A percentile compares a stretch with the other conserved stretches of the same genome.
phyloP scores from a whole-genome alignment of 2,329 filamentous ascomycete genomes.

The Phoma sp. region DNA sequence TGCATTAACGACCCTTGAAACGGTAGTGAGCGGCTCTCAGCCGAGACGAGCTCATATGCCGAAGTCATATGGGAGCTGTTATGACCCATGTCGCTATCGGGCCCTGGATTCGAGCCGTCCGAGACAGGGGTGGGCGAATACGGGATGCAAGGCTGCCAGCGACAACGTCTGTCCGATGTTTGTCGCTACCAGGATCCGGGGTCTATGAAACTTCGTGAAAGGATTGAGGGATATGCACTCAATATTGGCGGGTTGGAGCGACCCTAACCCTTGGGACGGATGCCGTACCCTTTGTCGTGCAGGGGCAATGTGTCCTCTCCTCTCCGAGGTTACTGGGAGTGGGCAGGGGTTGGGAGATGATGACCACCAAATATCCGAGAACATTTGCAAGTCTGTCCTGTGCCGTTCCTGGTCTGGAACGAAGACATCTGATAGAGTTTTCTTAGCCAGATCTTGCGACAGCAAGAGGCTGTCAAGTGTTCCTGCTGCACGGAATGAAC shows the following conservation, averaged over 20 bases:
- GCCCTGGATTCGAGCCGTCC: conserved; percentile 13
- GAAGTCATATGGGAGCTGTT: conserved; percentile 27
- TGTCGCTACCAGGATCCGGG: conserved; percentile 17
- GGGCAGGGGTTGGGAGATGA: not conserved
- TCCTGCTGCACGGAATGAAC: not conserved
- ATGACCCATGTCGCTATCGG: conserved; percentile 16
- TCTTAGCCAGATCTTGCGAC: not conserved
- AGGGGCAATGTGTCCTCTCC: conserved; percentile 10
- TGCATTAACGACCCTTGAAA: conserved; percentile 22
- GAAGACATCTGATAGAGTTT: not conserved
- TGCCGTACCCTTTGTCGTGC: not conserved
- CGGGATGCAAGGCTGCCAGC: conserved; percentile 15
- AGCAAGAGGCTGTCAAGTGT: not conserved
- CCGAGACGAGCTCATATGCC: conserved; percentile 30
- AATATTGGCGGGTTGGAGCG: conserved; percentile 16
- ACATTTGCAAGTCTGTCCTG: not conserved
- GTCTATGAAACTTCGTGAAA: conserved; percentile 7
- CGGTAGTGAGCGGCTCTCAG: conserved; percentile 31
- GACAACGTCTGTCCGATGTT: conserved; percentile 7
- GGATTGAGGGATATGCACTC: conserved; percentile 16
- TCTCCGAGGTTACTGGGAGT: not conserved
- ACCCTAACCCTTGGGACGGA: conserved; percentile 1
- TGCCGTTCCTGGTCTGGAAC: not conserved
- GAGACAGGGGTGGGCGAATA: conserved; percentile 15
- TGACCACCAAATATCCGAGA: not conserved